Base-by-base conservation (phyloP, 2,329 filamentous ascomycete genomes). In the Phyllosticta citrichinensis region DNA sequence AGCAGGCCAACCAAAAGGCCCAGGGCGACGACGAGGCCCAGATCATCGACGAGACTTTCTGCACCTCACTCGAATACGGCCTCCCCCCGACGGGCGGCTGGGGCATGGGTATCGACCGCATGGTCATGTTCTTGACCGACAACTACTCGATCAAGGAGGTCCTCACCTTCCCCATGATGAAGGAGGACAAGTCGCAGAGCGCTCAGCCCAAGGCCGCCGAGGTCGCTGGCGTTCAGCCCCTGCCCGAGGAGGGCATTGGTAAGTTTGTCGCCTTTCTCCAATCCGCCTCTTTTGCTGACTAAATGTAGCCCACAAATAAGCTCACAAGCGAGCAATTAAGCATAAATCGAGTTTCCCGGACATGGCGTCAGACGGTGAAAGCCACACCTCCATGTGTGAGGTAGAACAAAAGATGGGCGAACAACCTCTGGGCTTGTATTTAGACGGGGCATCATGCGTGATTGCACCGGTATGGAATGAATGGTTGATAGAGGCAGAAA, bases 11-110 rank as follows among this genome's bases (percentile, higher is more conserved):
- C 69, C 92, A 97, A 80, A 97, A 97, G 84, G 91, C 86, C 6
- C 90, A 96, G 77, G 94, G 95, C 71, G 95, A 99, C 67, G 91
- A 97, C 68, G 95, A 99, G 79, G 95, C 93, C 1, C 94, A 97
- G 79, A 80, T 94, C 68, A 86, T 97, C 60, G 95, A 99, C 68
- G 93, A 97, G 83, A 95, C 89, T 69, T 97, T 97, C 82, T 89
- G 91, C 70, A 88, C 87, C 64, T 86, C 88, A 59, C 84, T 97
- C 62, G 94, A 97, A 75, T 94, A 91, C 70, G 90, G 89, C 67
- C 79, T 99, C 62, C 93, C 94, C 5, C 94, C 94, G 0, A 99
- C 94, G 1, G 94, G 90, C 74, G 94, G 94, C 56, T 99, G 89
- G 88, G 94, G 92, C 66, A 90, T 97, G 84, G 94, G 94, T 65